These are phyloP conservation scores for Plasmodium gonderi DNA, from an alignment of 169 alveolate species.

Conservation along the genomic window DNA sequence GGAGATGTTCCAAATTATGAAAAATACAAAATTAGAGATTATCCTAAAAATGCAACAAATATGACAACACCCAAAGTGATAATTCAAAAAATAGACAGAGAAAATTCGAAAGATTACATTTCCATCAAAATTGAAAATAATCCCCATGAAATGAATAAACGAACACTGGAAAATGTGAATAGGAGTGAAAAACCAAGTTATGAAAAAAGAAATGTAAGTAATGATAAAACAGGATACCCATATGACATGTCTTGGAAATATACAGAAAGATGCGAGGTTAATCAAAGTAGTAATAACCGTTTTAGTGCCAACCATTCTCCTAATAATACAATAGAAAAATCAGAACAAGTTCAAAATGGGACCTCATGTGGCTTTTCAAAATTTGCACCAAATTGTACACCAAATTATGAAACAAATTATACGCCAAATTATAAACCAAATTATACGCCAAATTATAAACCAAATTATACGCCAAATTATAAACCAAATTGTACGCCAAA, in stretches of 20 bases:
- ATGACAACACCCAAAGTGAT: background rate
- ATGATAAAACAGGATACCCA: background rate
- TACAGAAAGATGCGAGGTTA: background rate
- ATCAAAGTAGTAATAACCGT: background rate
- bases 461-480: no score
- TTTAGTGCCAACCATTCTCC: background rate
- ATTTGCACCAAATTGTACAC: background rate
- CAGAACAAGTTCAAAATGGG: background rate
- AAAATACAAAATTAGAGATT: background rate
- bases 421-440: no score
- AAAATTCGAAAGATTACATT: constrained; percentile 27
- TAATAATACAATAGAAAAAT: background rate
- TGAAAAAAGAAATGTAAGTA: background rate
- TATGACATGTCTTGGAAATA: background rate
- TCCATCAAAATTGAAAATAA: constrained; percentile 26
- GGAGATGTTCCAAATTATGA: background rate
- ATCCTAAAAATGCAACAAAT: background rate
- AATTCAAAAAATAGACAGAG: background rate
- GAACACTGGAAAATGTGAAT: background rate
- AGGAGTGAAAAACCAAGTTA: background rate
- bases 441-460: no score
- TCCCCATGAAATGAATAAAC: background rate
- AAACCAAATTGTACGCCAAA: no score
- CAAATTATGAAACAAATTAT: background rate
- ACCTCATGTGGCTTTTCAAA: no score